Base-by-base conservation (phyloP, 805 yeast species). In the Myxozyma vanderwaltii region DNA sequence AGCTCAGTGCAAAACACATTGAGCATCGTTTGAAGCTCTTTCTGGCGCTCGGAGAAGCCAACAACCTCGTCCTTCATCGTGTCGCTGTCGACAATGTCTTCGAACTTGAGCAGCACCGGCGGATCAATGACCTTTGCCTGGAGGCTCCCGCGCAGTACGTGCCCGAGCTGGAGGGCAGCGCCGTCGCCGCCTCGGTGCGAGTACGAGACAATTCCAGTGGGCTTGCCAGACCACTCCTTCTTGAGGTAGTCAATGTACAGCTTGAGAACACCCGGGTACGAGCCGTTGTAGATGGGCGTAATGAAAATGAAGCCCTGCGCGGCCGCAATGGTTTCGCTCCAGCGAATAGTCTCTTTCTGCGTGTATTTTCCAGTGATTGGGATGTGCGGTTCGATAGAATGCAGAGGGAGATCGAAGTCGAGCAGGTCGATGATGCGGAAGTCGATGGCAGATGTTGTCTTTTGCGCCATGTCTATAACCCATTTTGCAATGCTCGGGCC, bases 271-370 rank as follows among this genome's bases (percentile, higher is more conserved):
- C 76, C 77, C 8, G 79, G 77, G 48, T 68, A 70, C 6, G 77
- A 72, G 66, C 74, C 66, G 56, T 76, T 76, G 65, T 76, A 76
- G 56, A 75, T 73, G 10, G 79, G 78, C 8, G 74, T 55, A 8
- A 76, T 71, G 51, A 76, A 68, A n/a, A 76, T 66, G 58, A 70
- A 68, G 2, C 69, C 78, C 46, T 67, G 38, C 8, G 62, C 62
- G 23, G 10, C 13, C 33, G 12, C n/a, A 36, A 58, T 40, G 21
- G 43, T 54, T 3, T 38, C 21, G 24, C 59, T 54, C 59, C 55
- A 58, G 31, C 45, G 48, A 21, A 41, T 40, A 13, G 62, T 58
- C 31, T 46, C 62, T 15, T 54, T 54, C 35, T 48, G 59, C 24
- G 51, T 54, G 52, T 58, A 58, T 19, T 47, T 24, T n/a, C 58